A percentile compares a stretch with the other conserved stretches of the same genome.
Evolutionary conservation across 2,329 filamentous ascomycete species (phyloP).

Genomic region (Aureobasidium pullulans): DNA sequence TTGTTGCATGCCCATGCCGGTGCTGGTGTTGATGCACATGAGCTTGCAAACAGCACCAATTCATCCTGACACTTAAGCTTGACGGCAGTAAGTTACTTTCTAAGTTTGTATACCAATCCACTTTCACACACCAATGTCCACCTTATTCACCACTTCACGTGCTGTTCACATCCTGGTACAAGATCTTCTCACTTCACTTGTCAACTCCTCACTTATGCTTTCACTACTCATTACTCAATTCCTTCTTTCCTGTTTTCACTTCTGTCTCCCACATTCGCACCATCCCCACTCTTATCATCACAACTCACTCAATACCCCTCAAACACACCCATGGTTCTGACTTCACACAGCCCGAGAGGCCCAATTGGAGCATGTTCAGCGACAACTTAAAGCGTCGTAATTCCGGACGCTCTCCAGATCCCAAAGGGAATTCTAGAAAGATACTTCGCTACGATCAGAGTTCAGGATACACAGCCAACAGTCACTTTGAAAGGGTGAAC

Average conservation of each 20-base stretch:
- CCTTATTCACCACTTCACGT: not conserved
- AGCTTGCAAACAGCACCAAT: not conserved
- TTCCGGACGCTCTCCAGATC: not conserved
- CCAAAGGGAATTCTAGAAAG: not conserved
- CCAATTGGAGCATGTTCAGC: not conserved
- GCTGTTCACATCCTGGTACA: not conserved
- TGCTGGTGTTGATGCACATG: not conserved
- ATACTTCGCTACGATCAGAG: not conserved
- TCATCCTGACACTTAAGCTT: not conserved
- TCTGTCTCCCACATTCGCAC: not conserved
- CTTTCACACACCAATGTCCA: not conserved
- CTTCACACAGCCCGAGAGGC: not conserved
- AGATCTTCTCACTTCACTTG: not conserved
- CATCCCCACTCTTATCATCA: not conserved
- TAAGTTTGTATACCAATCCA: not conserved
- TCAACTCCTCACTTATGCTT: too few relatives aligned
- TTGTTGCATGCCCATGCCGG: not conserved
- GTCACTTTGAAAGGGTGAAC: not conserved
- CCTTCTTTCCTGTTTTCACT: not conserved
- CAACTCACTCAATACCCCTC: not conserved
- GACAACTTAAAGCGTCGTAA: not conserved
- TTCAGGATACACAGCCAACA: not conserved
- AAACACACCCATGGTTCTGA: not conserved
- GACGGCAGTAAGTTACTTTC: not conserved
- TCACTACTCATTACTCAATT: not conserved